A percentile compares a stretch with the other conserved stretches of the same genome.
phyloP scores from a whole-genome alignment of 2,329 filamentous ascomycete genomes.

The Alternaria angustiovoidea region DNA sequence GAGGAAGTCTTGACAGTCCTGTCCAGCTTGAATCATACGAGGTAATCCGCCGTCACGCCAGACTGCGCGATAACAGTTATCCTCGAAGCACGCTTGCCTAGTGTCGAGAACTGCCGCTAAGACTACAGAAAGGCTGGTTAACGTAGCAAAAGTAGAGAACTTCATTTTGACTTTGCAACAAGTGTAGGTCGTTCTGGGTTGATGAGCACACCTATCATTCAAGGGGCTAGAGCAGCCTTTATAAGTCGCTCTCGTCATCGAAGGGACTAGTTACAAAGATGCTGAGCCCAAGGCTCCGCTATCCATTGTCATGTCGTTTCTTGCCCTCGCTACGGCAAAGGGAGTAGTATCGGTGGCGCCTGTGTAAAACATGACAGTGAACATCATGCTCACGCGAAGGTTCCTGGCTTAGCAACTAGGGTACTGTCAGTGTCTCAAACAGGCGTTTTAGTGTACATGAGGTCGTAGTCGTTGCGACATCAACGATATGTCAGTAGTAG shows the following conservation, averaged over 20 bases:
- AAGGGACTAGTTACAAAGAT: not conserved
- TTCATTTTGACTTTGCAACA: conserved; percentile 35
- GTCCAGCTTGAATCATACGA: conserved; percentile 23
- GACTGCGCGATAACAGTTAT: conserved; percentile 39
- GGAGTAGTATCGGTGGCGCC: conserved; percentile 11
- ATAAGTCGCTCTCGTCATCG: conserved; percentile 4
- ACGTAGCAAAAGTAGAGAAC: conserved; percentile 16
- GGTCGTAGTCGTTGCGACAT: not conserved
- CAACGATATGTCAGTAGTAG: not conserved
- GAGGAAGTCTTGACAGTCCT: conserved; percentile 34
- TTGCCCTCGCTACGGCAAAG: not conserved
- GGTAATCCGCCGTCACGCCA: conserved; percentile 26
- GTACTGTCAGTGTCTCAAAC: not conserved
- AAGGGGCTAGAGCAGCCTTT: conserved; percentile 2
- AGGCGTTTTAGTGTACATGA: not conserved
- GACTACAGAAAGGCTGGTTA: conserved; percentile 19
- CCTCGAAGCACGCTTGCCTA: conserved; percentile 30
- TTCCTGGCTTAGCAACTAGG: not conserved
- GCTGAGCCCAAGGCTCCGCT: not conserved
- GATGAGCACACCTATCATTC: conserved; percentile 3
- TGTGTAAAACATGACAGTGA: conserved; percentile 8
- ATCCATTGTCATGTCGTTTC: not conserved
- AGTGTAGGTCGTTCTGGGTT: not conserved
- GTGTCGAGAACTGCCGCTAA: conserved; percentile 25
- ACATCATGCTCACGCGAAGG: not conserved